Conservation (phyloP, 805 yeast genomes). For the Starmerella cellae region DNA sequence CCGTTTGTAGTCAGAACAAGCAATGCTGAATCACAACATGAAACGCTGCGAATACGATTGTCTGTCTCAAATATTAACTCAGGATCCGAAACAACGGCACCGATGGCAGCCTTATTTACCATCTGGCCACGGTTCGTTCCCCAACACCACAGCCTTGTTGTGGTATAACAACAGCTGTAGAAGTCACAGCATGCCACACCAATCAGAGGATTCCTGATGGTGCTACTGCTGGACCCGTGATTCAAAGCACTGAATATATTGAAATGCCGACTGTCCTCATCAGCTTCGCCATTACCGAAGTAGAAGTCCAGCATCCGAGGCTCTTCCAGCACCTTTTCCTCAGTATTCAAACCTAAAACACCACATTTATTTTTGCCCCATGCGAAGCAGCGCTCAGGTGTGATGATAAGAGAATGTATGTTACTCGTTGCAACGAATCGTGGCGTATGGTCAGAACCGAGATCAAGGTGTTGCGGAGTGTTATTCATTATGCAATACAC, state of each 20-base stretch:
- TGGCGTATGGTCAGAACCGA: conserved; percentile 2
- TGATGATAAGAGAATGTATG: conserved; percentile 15
- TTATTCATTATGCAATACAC: background rate
- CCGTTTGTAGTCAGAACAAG: conserved; percentile 14
- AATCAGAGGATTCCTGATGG: conserved; percentile 9
- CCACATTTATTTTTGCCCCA: conserved; percentile 21
- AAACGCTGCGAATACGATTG: conserved; percentile 11
- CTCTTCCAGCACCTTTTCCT: conserved; percentile 5
- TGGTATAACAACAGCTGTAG: conserved; percentile 9
- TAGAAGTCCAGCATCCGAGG: conserved; percentile 13
- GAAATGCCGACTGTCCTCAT: conserved; percentile 1
- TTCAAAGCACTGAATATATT: conserved; percentile 18
- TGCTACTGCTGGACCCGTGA: background rate
- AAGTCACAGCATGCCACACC: conserved; percentile 16
- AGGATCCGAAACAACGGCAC: conserved; percentile 11
- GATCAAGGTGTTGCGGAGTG: background rate
- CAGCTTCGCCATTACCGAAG: conserved; percentile 3
- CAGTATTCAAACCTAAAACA: conserved; percentile 17
- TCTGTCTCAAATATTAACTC: conserved; percentile 5
- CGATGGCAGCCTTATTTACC: conserved; percentile 7
- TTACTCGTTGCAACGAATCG: conserved; percentile 11
- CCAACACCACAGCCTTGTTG: conserved; percentile 18
- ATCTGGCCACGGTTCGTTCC: conserved; percentile 22
- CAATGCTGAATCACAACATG: conserved; percentile 14
- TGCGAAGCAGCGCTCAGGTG: conserved; percentile 17